Evolutionary conservation across 176 grass and related monocot genomes (phyloP).

Genomic region (Leersia perrieri): DNA sequence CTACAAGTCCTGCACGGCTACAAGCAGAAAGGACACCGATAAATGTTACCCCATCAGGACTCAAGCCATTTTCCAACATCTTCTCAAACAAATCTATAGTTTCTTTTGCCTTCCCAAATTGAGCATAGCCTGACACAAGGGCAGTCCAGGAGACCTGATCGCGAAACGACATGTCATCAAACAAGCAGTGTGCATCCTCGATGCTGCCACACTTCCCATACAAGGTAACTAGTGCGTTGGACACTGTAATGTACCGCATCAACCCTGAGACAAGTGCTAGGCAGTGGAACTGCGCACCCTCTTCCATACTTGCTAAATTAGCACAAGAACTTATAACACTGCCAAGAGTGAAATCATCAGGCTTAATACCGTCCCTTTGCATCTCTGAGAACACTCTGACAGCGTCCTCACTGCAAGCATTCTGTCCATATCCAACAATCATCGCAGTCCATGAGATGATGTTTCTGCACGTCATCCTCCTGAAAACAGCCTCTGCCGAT

Average conservation of each 20-base stretch:
- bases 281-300: constrained; percentile 67
- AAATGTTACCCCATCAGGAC: constrained; percentile 66
- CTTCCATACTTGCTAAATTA: constrained; percentile 66
- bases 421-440: constrained; percentile 70
- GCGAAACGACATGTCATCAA: constrained; percentile 41
- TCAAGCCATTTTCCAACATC: constrained; percentile 50
- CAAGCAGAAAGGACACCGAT: constrained; percentile 70
- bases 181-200: constrained; percentile 48
- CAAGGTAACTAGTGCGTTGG: constrained; percentile 68
- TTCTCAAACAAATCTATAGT: constrained; percentile 66
- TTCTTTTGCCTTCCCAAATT: constrained; percentile 73
- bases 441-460: constrained; percentile 66
- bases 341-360: constrained; percentile 66
- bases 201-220: constrained; percentile 75
- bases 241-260: constrained; percentile 54
- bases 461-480: constrained; percentile 45
- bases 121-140: constrained; percentile 60
- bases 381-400: constrained; percentile 47
- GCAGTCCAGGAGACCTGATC: constrained; percentile 73
- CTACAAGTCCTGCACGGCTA: constrained; percentile 59
- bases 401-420: constrained; percentile 57
- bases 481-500: constrained; percentile 48
- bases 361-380: constrained; percentile 45
- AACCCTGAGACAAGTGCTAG: constrained; percentile 53
- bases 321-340: constrained; percentile 68